A percentile compares a stretch with the other conserved stretches of the same genome.
These are phyloP conservation scores for Colletotrichum graminicola DNA, from an alignment of 2,329 filamentous ascomycete species.

Conservation along the genomic window DNA sequence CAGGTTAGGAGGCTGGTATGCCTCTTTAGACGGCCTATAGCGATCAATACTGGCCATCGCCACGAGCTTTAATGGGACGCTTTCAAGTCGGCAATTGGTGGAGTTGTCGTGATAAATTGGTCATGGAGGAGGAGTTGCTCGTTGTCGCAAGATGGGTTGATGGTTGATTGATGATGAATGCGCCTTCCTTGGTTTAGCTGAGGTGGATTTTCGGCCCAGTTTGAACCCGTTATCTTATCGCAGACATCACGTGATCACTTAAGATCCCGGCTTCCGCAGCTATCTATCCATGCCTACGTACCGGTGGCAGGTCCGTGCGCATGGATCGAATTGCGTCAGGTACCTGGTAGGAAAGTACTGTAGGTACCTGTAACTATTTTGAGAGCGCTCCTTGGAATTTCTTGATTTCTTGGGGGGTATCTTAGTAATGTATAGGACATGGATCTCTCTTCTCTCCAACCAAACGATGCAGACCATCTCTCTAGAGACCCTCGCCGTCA, in stretches of 20 bases:
- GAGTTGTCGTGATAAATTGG: constrained; percentile 11
- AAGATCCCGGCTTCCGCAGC: constrained; percentile 2
- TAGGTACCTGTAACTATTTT: background rate
- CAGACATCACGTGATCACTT: constrained; percentile 23
- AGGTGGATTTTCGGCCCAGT: constrained; percentile 36
- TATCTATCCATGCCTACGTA: no score
- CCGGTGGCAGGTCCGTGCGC: background rate
- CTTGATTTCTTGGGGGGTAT: constrained; percentile 25
- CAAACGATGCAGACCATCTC: background rate
- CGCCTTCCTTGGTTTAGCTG: constrained; percentile 16
- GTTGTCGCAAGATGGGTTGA: constrained; percentile 28
- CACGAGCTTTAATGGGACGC: constrained; percentile 17
- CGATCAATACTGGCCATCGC: constrained; percentile 71
- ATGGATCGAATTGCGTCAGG: background rate
- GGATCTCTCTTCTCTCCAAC: background rate
- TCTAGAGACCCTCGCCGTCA: constrained; percentile 67
- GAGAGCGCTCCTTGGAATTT: background rate
- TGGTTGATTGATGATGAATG: constrained; percentile 11
- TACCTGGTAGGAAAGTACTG: background rate
- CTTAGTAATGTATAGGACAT: constrained; percentile 30
- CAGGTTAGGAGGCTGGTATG: constrained; percentile 67
- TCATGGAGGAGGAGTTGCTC: constrained; percentile 28
- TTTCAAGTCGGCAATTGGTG: constrained; percentile 10
- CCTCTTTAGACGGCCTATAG: constrained; percentile 68
- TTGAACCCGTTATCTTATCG: constrained; percentile 46